Percentiles rank a stretch among this genome's conserved stretches.
Evolutionary conservation across 2,329 filamentous ascomycete species (phyloP).

Genomic region (Penicillium sp.): DNA sequence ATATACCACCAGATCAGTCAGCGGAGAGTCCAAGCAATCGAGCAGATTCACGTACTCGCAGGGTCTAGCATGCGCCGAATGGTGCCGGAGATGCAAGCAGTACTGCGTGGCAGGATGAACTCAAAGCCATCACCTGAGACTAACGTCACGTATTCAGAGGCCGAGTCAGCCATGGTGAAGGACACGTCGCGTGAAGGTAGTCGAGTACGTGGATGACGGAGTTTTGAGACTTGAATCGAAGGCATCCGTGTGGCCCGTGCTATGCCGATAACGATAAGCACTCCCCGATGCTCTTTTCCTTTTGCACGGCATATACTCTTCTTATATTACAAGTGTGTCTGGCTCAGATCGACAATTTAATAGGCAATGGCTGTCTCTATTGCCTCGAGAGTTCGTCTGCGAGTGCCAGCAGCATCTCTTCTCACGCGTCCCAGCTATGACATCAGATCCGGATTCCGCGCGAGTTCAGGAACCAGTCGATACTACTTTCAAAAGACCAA

Average conservation of each 20-base stretch:
- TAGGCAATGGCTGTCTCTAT: neutral
- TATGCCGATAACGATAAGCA: slow-evolving; percentile 4
- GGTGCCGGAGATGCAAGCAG: slow-evolving; percentile 57
- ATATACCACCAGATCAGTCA: slow-evolving; percentile 3
- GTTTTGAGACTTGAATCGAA: neutral
- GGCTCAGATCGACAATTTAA: neutral
- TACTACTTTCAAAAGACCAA: slow-evolving; percentile 1
- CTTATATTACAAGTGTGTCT: neutral
- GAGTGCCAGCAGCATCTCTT: neutral
- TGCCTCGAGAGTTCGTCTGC: neutral
- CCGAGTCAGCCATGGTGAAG: slow-evolving; percentile 12
- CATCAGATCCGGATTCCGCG: neutral
- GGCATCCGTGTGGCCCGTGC: neutral
- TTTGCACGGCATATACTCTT: neutral
- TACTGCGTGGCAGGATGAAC: slow-evolving; percentile 58
- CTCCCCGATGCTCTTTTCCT: neutral
- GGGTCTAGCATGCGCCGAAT: slow-evolving; percentile 62
- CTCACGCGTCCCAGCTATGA: neutral
- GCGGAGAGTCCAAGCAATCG: neutral
- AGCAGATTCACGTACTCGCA: slow-evolving; percentile 46
- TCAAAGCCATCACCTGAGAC: slow-evolving; percentile 62
- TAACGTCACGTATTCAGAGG: slow-evolving; percentile 57
- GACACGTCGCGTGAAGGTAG: neutral
- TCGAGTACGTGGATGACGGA: slow-evolving; percentile 1
- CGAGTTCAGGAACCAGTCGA: slow-evolving; percentile 2